These are phyloP conservation scores for Plenodomus tracheiphilus DNA, from an alignment of 2,329 filamentous ascomycete species.

Conservation along the genomic window DNA sequence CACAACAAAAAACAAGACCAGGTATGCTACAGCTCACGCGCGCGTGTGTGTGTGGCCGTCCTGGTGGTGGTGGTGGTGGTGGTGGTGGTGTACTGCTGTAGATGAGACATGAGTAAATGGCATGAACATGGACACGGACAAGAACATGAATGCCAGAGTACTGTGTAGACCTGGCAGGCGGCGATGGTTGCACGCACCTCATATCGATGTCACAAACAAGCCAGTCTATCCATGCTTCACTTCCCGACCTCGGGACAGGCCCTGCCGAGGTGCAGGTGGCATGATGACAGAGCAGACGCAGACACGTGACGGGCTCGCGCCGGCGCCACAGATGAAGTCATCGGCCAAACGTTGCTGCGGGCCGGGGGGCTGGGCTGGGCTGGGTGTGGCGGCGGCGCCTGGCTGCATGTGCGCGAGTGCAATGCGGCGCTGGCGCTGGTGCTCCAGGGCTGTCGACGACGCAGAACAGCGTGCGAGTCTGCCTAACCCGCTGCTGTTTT, in stretches of 20 bases:
- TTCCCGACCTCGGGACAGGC: conserved; percentile 20
- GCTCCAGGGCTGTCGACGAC: too few species aligned
- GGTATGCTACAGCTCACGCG: too few species aligned
- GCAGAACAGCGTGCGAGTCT: too few species aligned
- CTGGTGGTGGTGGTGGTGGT: conserved; percentile 4
- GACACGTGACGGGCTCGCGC: background rate
- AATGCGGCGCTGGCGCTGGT: too few species aligned
- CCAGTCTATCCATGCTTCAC: conserved; percentile 20
- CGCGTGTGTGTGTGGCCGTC: background rate
- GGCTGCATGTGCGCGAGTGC: too few species aligned
- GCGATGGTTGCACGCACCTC: conserved; percentile 27
- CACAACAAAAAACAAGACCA: too few species aligned
- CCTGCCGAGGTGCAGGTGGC: conserved; percentile 3
- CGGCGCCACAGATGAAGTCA: background rate
- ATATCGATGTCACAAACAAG: conserved; percentile 16
- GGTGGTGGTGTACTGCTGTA: too few species aligned
- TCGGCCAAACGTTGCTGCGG: background rate
- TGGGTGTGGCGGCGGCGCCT: conserved; percentile 2
- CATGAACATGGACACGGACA: too few species aligned
- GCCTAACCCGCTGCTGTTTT: background rate
- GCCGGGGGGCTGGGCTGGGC: too few species aligned
- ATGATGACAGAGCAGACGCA: conserved; percentile 5
- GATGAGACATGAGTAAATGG: too few species aligned
- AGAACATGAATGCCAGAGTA: too few species aligned
- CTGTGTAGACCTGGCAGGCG: conserved; percentile 19